Base-by-base conservation (phyloP, 2,329 filamentous ascomycete genomes). In the Xylariales sp. region DNA sequence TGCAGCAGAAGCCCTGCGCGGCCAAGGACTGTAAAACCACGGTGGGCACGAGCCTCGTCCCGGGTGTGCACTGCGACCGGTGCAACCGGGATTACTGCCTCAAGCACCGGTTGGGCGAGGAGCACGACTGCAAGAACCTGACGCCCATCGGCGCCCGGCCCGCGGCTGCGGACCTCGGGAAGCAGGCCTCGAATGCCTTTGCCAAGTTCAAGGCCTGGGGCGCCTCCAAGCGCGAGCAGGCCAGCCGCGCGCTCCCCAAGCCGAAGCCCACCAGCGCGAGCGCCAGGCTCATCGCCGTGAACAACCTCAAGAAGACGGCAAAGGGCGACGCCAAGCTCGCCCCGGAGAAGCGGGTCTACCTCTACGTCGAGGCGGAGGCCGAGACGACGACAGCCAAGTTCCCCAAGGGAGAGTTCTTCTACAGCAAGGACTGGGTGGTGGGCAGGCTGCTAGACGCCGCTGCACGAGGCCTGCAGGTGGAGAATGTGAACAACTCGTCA, bases 351-450 rank as follows among this genome's bases (percentile, higher is more conserved):
- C 71, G 93, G n/a, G 66, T 98, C 2, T 97, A 97, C 56, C 56
- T 98, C 1, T 83, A 86, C 56, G 87, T 96, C 14, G 91, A 97
- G 58, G 93, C 91, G 0, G 88, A 90, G 53, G 86, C 87, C 8
- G 86, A 88, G 52, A 94, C 88, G 1, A 83, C 89, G 2, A 85
- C 81, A 37, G 80, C 85, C 6, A 95, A 95, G 60, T 81, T 86
- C 29, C 89, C 90, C 4, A 85, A 80, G 53, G 86, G 85, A 6
- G 79, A 85, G 43, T 89, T 91, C 61, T 94, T 81, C 60, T 94
- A 85, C 59, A 83, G 77, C 43, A 75, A 76, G 50, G 86, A 95
- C 41, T 97, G 88, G 88, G 91, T 85, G n/a, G 77, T 97, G 1
- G 93, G 93, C 0, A 70, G 88, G 33, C 72, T 93, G 15, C 64